Percentiles rank a stretch among this genome's conserved stretches.
Conservation (phyloP, 2,329 filamentous ascomycete species). For the Sporothrix phasma region DNA sequence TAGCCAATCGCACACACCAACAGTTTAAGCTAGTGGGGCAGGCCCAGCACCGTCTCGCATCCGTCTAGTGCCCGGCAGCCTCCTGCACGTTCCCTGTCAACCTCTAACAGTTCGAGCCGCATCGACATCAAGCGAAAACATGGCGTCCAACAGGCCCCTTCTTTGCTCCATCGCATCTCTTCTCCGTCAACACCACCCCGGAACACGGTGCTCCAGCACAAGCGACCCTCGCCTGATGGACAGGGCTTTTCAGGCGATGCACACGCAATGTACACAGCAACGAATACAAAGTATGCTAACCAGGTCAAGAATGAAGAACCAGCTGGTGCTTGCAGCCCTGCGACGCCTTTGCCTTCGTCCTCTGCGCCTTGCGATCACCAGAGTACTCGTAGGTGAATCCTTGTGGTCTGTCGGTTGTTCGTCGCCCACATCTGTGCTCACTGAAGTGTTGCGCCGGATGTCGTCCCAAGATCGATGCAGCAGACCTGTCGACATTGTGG, state of each 20-base stretch:
- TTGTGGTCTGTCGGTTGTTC: not conserved
- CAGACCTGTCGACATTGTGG: not conserved
- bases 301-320: not conserved
- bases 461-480: conserved; percentile 9
- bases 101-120: conserved; percentile 23
- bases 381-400: conserved; percentile 13
- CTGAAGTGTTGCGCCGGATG: not conserved
- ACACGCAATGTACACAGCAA: not conserved
- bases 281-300: not conserved
- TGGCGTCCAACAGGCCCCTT: not conserved
- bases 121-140: conserved; percentile 21
- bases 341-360: not conserved
- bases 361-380: conserved; percentile 15
- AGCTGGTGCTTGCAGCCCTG: not conserved
- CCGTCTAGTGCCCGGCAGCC: conserved; percentile 3
- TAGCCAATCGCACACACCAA: not conserved
- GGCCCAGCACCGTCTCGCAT: not conserved
- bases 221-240: not conserved
- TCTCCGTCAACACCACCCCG: not conserved
- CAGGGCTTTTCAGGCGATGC: not conserved
- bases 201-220: not conserved
- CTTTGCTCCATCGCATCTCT: not conserved
- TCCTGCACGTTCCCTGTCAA: conserved; percentile 3
- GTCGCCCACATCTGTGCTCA: not conserved
- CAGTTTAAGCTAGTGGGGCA: conserved; percentile 2